Percentiles rank a stretch among this genome's conserved stretches.
Evolutionary conservation across 169 alveolate genomes (phyloP).

Genomic region (Condylostoma magnum): DNA sequence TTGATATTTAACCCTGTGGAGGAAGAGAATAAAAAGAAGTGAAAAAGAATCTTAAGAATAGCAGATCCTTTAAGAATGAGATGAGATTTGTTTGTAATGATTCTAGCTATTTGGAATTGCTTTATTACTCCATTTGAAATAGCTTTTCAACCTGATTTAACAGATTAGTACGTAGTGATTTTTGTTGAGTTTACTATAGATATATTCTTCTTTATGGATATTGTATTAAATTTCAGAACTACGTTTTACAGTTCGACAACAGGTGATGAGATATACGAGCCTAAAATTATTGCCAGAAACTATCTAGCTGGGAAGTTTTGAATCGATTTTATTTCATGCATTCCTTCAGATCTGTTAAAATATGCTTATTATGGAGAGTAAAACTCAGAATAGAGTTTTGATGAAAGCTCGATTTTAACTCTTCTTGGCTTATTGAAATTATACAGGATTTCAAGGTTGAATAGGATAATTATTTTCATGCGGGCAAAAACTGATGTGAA

Average conservation of each 20-base stretch:
- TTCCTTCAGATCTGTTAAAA: slow-evolving; percentile 23
- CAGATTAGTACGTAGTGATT: background rate
- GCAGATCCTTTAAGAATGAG: background rate
- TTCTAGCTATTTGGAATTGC: background rate
- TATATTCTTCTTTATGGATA: slow-evolving; percentile 24
- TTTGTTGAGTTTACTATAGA: slow-evolving; percentile 7
- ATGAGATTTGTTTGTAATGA: background rate
- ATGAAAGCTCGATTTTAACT: background rate
- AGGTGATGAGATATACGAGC: slow-evolving; percentile 24
- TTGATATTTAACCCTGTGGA: too few relatives aligned
- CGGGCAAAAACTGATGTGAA: background rate
- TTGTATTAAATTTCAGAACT: slow-evolving; percentile 37
- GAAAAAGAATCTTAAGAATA: background rate
- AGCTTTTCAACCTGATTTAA: background rate
- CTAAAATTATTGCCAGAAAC: slow-evolving; percentile 8
- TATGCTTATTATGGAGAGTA: background rate
- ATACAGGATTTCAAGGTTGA: background rate
- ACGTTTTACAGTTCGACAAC: slow-evolving; percentile 1
- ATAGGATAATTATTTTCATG: background rate
- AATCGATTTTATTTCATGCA: slow-evolving; percentile 33
- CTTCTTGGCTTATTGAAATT: background rate
- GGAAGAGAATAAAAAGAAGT: background rate
- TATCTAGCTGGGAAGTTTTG: slow-evolving; percentile 31
- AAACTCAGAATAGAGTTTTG: background rate
- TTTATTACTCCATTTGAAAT: background rate